Evolutionary conservation across 805 yeast genomes (phyloP).

Genomic region (Candida tibetensis): DNA sequence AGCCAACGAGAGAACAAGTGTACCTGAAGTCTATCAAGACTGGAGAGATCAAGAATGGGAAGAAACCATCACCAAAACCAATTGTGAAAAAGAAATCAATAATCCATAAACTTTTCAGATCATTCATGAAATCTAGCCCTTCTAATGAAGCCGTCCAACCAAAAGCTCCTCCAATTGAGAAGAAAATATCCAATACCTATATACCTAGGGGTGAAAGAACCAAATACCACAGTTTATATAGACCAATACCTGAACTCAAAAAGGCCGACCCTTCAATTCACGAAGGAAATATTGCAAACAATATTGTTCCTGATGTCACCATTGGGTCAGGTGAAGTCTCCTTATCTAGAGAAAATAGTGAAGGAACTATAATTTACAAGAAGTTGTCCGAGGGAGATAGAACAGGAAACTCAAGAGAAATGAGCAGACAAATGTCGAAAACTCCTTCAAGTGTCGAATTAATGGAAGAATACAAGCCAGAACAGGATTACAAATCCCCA

Average conservation of each 20-base stretch:
- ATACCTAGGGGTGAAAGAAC: conserved; percentile 25
- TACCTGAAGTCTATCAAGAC: too few relatives aligned
- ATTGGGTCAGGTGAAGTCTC: background rate
- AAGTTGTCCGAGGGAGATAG: too few relatives aligned
- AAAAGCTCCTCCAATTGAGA: conserved; percentile 2
- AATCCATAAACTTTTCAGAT: conserved; percentile 8
- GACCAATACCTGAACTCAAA: conserved; percentile 23
- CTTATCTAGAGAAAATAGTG: background rate
- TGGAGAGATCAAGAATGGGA: too few relatives aligned
- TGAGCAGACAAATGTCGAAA: background rate
- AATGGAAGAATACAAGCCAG: background rate
- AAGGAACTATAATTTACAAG: background rate
- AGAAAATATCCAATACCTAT: conserved; percentile 15
- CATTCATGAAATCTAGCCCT: conserved; percentile 7
- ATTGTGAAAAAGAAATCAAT: conserved; percentile 7
- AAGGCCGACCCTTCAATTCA: background rate
- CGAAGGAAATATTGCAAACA: background rate
- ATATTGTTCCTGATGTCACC: background rate
- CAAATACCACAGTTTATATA: conserved; percentile 19
- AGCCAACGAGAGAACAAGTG: too few relatives aligned
- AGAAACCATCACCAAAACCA: background rate
- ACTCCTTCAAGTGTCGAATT: background rate
- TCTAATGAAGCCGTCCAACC: conserved; percentile 2
- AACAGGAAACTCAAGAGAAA: background rate
- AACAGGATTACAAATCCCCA: background rate